These are phyloP conservation scores for Alternaria angustiovoidea DNA, from an alignment of 2,329 filamentous ascomycete genomes.

Conservation along the genomic window DNA sequence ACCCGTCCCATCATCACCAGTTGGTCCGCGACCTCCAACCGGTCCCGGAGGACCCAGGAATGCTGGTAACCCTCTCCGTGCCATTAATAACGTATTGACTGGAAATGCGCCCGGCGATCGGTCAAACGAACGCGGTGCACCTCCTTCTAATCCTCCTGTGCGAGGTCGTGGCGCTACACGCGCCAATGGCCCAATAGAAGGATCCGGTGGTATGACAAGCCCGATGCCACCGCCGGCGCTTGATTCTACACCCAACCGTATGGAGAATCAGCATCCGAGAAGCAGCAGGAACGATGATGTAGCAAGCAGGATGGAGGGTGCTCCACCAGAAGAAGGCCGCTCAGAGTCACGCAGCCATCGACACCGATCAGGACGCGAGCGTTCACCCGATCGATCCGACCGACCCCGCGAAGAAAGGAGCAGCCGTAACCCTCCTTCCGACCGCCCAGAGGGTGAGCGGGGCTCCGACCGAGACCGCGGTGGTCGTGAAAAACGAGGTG, in stretches of 20 bases:
- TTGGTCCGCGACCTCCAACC: constrained; percentile 43
- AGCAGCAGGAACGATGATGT: constrained; percentile 28
- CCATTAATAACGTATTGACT: constrained; percentile 43
- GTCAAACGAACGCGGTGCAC: constrained; percentile 22
- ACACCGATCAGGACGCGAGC: constrained; percentile 39
- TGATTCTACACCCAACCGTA: constrained; percentile 33
- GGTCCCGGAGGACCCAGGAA: constrained; percentile 42
- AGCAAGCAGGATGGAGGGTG: constrained; percentile 27
- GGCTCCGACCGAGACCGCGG: constrained; percentile 37
- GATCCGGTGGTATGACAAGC: constrained; percentile 23
- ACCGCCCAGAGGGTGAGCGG: constrained; percentile 34
- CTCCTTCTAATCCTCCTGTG: constrained; percentile 33
- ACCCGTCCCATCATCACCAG: constrained; percentile 38
- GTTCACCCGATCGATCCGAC: constrained; percentile 36
- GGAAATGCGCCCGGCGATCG: constrained; percentile 38
- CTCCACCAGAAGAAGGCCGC: constrained; percentile 34
- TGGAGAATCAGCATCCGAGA: constrained; percentile 34
- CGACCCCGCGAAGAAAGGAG: constrained; percentile 39
- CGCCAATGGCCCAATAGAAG: constrained; percentile 32
- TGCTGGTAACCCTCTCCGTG: constrained; percentile 32
- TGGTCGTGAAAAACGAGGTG: constrained; percentile 38
- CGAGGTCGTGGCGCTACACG: constrained; percentile 44
- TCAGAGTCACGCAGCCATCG: constrained; percentile 40
- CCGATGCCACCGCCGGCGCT: constrained; percentile 39
- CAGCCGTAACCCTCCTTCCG: constrained; percentile 28